Evolutionary conservation across 441 rosid genomes (phyloP).

Genomic region (Raphanus hybrid): DNA sequence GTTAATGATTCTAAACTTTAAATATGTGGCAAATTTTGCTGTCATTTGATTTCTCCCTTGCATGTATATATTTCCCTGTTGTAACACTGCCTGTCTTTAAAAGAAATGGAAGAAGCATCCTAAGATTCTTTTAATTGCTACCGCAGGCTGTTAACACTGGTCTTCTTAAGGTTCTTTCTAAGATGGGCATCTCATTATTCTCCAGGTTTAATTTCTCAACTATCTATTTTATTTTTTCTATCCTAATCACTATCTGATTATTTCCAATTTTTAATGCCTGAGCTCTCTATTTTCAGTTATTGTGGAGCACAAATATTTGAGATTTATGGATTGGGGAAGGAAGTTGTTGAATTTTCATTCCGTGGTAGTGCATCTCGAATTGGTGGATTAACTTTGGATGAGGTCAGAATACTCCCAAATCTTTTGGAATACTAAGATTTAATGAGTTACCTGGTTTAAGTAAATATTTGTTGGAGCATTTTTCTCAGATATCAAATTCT

Average conservation of each 20-base stretch:
- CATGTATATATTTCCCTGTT: not conserved
- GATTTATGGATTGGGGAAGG: constrained; percentile 93
- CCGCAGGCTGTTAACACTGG: constrained; percentile 93
- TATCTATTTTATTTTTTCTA: constrained; percentile 9
- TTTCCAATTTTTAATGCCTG: constrained; percentile 24
- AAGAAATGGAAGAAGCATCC: constrained; percentile 22
- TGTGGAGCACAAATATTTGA: constrained; percentile 99
- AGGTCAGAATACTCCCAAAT: constrained; percentile 58
- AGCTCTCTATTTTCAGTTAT: constrained; percentile 62
- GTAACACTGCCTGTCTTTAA: constrained; percentile 16
- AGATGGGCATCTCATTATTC: constrained; percentile 99
- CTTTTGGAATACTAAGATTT: constrained; percentile 7
- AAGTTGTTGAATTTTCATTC: constrained; percentile 83
- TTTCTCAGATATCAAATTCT: constrained; percentile 3
- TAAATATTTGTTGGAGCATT: not conserved
- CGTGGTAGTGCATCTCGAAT: constrained; percentile 88
- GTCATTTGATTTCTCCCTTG: constrained; percentile 17
- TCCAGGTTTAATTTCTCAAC: constrained; percentile 66
- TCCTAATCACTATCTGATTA: constrained; percentile 7
- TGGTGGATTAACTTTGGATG: constrained; percentile 94
- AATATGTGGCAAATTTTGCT: constrained; percentile 8
- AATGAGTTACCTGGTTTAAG: not conserved
- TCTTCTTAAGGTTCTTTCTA: constrained; percentile 97
- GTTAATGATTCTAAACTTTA: constrained; percentile 9
- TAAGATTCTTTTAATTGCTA: constrained; percentile 35